Evolutionary conservation across 2,329 filamentous ascomycete species (phyloP), one percentile per base, ranked within the genome.

Genomic region (Purpureocillium takamizusanense): DNA sequence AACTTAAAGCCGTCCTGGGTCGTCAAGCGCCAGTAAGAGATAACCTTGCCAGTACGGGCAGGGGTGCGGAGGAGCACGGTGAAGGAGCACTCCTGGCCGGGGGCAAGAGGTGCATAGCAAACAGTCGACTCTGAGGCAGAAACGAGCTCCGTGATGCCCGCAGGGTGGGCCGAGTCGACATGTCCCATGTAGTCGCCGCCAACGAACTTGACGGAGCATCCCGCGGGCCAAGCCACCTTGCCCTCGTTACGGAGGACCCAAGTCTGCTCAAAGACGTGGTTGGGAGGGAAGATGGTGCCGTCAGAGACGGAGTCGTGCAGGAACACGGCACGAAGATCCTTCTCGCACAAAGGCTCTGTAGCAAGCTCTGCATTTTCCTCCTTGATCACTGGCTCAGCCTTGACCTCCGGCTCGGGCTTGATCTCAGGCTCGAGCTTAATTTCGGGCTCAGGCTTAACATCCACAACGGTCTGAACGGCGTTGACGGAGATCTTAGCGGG

Each of bases 151-250:
- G 74, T 72, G 40, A 87, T 78, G 49, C 83, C 85, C n/a, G 83
- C 80, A 17, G 88, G 85, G 52, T 84, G 84, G 44, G 73, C 74
- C 37, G 83, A 79, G 59, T 95, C 86, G 39, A 95, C 75, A 49
- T 89, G 84, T 51, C 94, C 86, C 92, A 98, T 97, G 64, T 90
- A 88, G 60, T 97, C 90, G 36, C 92, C 92, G 41, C 90, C 88
- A 42, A 94, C 83, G 54, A 89, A 95, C 62, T 85, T 86, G 51
- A 97, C 85, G 40, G 81, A 83, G 69, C 87, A 94, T 44, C 89
- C 92, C 39, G 81, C 77, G 29, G 92, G 92, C 92, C 92, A 98
- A 11, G 80, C 62, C 36, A 70, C 65, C 10, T 77, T 76, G 21
- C 92, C 90, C 15, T 83, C 81, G 57, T 98, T 98, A 53, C 81